These are phyloP conservation scores for Xylaria polymorpha DNA, from an alignment of 2,329 filamentous ascomycete species.

Conservation along the genomic window DNA sequence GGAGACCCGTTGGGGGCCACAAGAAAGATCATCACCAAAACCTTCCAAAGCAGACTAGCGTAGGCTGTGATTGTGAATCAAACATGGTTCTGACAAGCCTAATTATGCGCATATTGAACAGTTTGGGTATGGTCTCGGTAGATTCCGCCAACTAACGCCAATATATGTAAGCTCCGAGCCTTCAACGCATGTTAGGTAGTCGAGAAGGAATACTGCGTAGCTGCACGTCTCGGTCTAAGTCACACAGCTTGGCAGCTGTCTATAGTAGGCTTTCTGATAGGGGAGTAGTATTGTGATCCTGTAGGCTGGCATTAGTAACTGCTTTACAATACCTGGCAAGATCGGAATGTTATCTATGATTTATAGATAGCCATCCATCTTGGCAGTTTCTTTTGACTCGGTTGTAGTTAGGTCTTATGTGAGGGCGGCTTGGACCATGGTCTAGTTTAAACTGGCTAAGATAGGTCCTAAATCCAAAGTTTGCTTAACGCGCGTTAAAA, in stretches of 20 bases:
- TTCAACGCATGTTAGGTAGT: neutral
- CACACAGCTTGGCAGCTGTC: neutral
- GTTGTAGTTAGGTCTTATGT: neutral
- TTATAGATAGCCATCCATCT: neutral
- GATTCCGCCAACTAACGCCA: neutral
- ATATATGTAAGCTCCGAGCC: neutral
- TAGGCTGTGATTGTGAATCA: neutral
- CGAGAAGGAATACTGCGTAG: neutral
- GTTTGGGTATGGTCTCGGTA: constrained; percentile 1
- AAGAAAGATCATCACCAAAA: neutral
- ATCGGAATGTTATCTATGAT: neutral
- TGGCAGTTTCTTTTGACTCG: neutral
- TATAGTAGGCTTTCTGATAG: neutral
- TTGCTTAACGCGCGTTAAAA: neutral
- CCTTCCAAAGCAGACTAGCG: neutral
- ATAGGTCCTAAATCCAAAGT: neutral
- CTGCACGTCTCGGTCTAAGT: constrained; percentile 3
- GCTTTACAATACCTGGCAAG: neutral
- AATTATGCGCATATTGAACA: constrained; percentile 5
- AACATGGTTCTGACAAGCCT: constrained; percentile 1
- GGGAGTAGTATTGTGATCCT: neutral
- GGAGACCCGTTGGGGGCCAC: neutral
- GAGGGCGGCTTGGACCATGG: neutral
- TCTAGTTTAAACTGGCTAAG: neutral
- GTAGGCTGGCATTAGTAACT: neutral